Evolutionary conservation across 805 yeast genomes (phyloP).

Genomic region (Jamesozyma gamospora): DNA sequence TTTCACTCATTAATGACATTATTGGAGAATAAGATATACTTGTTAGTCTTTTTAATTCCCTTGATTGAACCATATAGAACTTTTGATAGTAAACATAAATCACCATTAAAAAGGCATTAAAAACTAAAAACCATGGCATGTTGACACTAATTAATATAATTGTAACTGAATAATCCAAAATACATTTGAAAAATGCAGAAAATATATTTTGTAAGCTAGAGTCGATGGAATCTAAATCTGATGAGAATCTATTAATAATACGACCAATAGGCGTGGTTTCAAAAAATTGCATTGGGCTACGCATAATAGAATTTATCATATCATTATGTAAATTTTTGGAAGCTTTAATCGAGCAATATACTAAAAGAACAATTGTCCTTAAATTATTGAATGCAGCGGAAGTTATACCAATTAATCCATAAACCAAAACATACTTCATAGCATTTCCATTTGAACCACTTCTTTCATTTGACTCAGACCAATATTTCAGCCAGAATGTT

Average conservation of each 20-base stretch:
- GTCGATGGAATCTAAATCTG: slow-evolving; percentile 52
- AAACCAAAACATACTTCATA: slow-evolving; percentile 40
- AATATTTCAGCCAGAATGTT: slow-evolving; percentile 56
- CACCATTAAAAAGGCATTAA: slow-evolving; percentile 36
- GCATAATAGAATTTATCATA: slow-evolving; percentile 45
- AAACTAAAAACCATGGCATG: slow-evolving; percentile 44
- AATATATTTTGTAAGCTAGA: slow-evolving; percentile 46
- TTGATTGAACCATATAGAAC: slow-evolving; percentile 56
- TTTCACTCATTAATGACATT: slow-evolving; percentile 74
- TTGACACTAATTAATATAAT: slow-evolving; percentile 42
- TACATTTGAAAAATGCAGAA: slow-evolving; percentile 36
- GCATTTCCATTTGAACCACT: slow-evolving; percentile 36
- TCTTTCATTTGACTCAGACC: slow-evolving; percentile 49
- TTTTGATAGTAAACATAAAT: slow-evolving; percentile 63
- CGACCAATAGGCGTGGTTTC: slow-evolving; percentile 64
- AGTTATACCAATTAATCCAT: slow-evolving; percentile 46
- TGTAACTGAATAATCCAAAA: slow-evolving; percentile 40
- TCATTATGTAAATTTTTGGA: slow-evolving; percentile 44
- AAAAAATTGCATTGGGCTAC: slow-evolving; percentile 57
- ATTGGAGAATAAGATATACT: slow-evolving; percentile 67
- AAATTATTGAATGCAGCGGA: slow-evolving; percentile 40
- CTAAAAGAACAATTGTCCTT: slow-evolving; percentile 40
- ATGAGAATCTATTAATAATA: slow-evolving; percentile 53
- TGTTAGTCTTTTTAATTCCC: slow-evolving; percentile 70
- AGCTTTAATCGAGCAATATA: slow-evolving; percentile 46